Evolutionary conservation across 1,284 basidiomycete species (phyloP).

Genomic region (Microbotryum silenes-acaulis): DNA sequence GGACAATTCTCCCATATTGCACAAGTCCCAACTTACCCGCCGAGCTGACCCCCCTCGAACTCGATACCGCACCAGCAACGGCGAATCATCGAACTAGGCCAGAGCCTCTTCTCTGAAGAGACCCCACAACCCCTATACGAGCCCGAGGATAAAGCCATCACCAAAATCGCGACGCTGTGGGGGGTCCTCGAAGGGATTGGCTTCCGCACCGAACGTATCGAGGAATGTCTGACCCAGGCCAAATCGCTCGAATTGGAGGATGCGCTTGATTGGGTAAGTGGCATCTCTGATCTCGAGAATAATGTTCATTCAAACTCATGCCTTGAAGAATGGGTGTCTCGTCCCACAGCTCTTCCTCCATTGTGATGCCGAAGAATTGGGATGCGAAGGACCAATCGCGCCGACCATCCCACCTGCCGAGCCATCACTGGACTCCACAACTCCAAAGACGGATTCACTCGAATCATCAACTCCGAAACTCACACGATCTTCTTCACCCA

Average conservation of each 20-base stretch:
- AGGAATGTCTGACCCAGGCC: conserved; percentile 57
- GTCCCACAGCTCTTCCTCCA: conserved; percentile 58
- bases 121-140: conserved; percentile 34
- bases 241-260: conserved; percentile 72
- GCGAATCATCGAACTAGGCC: conserved; percentile 31
- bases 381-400: conserved; percentile 17
- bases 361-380: conserved; percentile 58
- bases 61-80: conserved; percentile 25
- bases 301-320: neutral
- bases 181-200: conserved; percentile 77
- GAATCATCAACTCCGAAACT: neutral
- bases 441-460: too few relatives aligned
- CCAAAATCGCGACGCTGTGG: conserved; percentile 68
- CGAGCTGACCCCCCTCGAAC: neutral
- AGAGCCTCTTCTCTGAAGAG: neutral
- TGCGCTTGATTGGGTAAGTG: conserved; percentile 80
- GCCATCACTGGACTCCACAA: neutral
- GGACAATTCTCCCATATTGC: neutral
- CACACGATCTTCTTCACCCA: neutral
- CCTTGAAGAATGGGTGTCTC: neutral
- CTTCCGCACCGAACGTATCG: conserved; percentile 62
- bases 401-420: neutral
- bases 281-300: neutral
- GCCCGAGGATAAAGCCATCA: conserved; percentile 62
- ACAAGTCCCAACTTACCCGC: neutral